Base-by-base conservation (phyloP, 2,329 filamentous ascomycete genomes). In the Lasiodiplodia hormozganensis region DNA sequence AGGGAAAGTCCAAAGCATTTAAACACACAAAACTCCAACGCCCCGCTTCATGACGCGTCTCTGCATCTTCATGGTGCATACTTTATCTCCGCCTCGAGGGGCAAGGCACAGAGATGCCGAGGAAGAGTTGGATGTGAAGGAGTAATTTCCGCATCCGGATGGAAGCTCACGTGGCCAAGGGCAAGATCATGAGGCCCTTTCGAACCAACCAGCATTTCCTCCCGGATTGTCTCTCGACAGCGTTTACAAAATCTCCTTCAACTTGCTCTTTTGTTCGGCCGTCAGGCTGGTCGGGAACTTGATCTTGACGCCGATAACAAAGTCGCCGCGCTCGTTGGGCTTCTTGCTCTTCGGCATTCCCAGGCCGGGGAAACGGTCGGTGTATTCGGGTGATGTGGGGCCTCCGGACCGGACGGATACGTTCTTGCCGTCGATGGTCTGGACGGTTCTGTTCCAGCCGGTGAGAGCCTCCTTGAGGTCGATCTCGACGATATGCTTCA, bases 261-360 rank as follows among this genome's bases (percentile, higher is more conserved):
- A 81, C 77, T 91, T 86, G 71, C 89, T 83, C 85, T 97, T 98
- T 82, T 98, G 95, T 4, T 86, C 83, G 8, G 86, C 68, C 4
- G 93, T 95, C 80, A 99, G 81, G 51, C 82, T 90, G 3, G 89
- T 90, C 0, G 96, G 96, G 83, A 97, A 98, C 77, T 92, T 94
- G 79, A 99, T 94, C 76, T 96, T 96, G 75, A 97, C 94, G 70
- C 90, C 92, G 69, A 99, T 87, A 69, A 98, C 83, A 72, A 99
- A 92, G 77, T 97, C 93, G 28, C 96, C 96, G 68, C 95, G 88
- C 74, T 94, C 87, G 69, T 84, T 88, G 0, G 92, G 93, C 78
- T 94, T 95, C 86, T 97, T 98, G 70, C 92, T 93, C 75, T 96
- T 89, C 47, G 94, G 94, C 96, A 99, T 98, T 69, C 96, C 96